Conservation (phyloP, 2,329 filamentous ascomycete genomes). For the Fusarium verticillioides region DNA sequence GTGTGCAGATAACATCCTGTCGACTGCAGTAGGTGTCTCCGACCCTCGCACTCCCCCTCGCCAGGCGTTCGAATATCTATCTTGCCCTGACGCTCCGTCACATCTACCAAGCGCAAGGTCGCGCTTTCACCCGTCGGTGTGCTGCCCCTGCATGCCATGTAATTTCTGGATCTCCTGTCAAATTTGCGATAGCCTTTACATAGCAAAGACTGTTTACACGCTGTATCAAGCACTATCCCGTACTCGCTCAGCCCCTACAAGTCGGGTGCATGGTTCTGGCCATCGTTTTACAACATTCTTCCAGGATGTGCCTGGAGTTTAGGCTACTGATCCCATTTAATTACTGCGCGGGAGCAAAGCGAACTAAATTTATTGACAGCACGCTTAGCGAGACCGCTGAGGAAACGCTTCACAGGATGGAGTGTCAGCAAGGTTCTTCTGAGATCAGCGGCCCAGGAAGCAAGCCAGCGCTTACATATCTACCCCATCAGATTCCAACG, state of each 20-base stretch:
- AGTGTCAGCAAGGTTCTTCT: background rate
- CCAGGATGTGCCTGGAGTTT: too few species aligned
- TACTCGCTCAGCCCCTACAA: background rate
- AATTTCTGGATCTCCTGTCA: background rate
- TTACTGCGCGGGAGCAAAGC: background rate
- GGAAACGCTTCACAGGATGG: background rate
- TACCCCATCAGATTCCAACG: too few species aligned
- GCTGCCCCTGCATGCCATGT: background rate
- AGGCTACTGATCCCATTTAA: background rate
- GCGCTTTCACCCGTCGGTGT: background rate
- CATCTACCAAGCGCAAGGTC: background rate
- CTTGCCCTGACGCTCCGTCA: background rate
- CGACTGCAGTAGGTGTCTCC: background rate
- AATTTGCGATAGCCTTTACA: background rate
- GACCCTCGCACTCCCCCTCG: background rate
- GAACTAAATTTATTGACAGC: background rate
- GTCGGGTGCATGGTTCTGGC: background rate
- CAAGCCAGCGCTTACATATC: background rate
- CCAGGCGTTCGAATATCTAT: background rate
- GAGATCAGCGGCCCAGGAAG: background rate
- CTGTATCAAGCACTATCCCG: background rate
- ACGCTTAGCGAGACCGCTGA: background rate
- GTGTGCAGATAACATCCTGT: background rate
- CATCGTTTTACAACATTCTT: background rate
- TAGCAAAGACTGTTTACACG: background rate